Conservation (phyloP, 163 green algal species). For the Scenedesmus sp. region DNA sequence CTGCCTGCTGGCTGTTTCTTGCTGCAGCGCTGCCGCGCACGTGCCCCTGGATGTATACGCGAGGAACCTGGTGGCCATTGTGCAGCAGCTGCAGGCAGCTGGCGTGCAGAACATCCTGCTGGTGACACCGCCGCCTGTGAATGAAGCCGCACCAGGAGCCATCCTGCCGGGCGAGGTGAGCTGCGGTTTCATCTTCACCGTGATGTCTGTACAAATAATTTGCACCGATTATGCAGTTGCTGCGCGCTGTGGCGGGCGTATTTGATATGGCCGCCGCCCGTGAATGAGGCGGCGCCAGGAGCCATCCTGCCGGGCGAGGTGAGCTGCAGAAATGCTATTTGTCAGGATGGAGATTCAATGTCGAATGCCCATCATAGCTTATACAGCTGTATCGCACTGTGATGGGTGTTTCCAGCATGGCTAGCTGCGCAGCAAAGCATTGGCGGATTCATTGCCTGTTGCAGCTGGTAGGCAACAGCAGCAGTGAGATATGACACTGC, state of each 20-base stretch:
- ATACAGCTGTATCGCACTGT: no score
- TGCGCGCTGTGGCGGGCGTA: no score
- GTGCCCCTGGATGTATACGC: slow-evolving; percentile 76
- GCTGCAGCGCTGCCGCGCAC: slow-evolving; percentile 68
- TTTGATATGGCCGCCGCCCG: no score
- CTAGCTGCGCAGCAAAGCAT: no score
- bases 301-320: neutral
- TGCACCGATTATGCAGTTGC: neutral
- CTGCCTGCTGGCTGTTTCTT: neutral
- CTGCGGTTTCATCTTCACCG: neutral
- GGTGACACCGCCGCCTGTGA: slow-evolving; percentile 38
- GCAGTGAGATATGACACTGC: no score
- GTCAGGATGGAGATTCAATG: no score
- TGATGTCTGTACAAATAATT: neutral
- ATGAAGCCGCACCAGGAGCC: slow-evolving; percentile 3
- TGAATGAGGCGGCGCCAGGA: neutral
- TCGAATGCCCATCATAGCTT: no score
- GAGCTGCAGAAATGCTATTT: no score
- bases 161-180: slow-evolving; percentile 11
- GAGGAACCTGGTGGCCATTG: slow-evolving; percentile 75
- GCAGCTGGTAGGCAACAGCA: no score
- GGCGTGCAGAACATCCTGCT: slow-evolving; percentile 34
- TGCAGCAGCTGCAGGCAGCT: slow-evolving; percentile 54
- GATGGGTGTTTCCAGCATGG: no score
- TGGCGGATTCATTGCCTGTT: no score